Evolutionary conservation across 2,329 filamentous ascomycete species (phyloP).

Genomic region (Epicoccum nigrum): DNA sequence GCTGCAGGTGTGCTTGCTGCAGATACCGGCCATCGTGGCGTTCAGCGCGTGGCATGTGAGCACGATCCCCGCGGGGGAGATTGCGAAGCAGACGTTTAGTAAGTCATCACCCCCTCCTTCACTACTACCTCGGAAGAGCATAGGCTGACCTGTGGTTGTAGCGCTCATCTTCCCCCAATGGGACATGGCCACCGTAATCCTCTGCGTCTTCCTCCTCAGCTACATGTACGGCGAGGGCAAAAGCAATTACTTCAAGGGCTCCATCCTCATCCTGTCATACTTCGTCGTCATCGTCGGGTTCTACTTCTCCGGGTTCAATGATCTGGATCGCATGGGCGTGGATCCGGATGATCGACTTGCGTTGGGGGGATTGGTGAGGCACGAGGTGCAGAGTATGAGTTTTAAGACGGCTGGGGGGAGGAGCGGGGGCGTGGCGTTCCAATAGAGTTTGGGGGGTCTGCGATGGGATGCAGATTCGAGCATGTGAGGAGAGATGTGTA

Average conservation of each 20-base stretch:
- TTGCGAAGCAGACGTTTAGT: conserved; percentile 71
- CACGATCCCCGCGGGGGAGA: conserved; percentile 60
- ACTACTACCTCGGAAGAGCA: neutral
- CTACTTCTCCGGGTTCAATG: conserved; percentile 76
- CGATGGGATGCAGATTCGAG: neutral
- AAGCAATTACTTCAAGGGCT: conserved; percentile 99
- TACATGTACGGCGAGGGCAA: conserved; percentile 99
- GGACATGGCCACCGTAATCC: conserved; percentile 97
- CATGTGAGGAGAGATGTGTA: neutral
- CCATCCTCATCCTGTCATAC: conserved; percentile 90
- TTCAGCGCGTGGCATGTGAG: conserved; percentile 79
- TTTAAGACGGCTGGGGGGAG: conserved; percentile 42
- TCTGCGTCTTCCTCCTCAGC: conserved; percentile 94
- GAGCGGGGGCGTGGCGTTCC: neutral
- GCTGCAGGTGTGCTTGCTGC: conserved; percentile 90
- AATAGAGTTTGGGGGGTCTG: no score
- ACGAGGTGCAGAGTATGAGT: conserved; percentile 41
- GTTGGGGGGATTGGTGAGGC: conserved; percentile 37
- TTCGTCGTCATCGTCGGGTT: conserved; percentile 90
- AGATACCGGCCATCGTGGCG: conserved; percentile 89
- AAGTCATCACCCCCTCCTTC: conserved; percentile 30
- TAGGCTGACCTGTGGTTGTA: no score
- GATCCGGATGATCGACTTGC: conserved; percentile 45
- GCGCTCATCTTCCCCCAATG: conserved; percentile 95
- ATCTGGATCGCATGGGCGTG: conserved; percentile 52